A percentile compares a stretch with the other conserved stretches of the same genome.
Conservation (phyloP, 2,329 filamentous ascomycete species). For the Coniochaeta sp. region DNA sequence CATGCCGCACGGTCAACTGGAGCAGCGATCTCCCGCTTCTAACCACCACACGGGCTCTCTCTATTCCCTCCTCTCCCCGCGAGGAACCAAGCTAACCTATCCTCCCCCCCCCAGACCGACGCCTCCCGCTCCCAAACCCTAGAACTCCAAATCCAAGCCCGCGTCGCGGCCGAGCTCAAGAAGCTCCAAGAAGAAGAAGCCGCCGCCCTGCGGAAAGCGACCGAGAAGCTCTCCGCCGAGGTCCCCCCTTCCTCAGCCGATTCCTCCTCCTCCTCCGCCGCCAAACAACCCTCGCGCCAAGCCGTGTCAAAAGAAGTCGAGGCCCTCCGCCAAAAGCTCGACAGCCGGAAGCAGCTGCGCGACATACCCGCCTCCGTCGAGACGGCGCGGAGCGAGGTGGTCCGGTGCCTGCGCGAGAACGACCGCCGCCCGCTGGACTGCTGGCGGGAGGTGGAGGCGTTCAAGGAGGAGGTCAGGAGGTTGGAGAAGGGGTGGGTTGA, state of each 20-base stretch:
- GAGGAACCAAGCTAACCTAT: not conserved
- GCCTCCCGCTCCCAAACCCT: slow-evolving; percentile 73
- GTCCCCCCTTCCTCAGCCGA: slow-evolving; percentile 26
- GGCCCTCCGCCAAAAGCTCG: slow-evolving; percentile 50
- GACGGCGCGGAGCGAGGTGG: slow-evolving; percentile 66
- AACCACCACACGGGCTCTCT: not conserved
- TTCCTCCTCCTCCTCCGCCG: too few relatives aligned
- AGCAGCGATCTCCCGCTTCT: not conserved
- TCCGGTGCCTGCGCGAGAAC: slow-evolving; percentile 74
- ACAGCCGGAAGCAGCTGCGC: slow-evolving; percentile 57
- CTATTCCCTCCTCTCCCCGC: not conserved
- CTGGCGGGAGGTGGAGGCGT: slow-evolving; percentile 86
- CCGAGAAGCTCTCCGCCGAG: slow-evolving; percentile 55
- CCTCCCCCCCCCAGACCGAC: slow-evolving; percentile 60
- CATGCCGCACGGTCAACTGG: too few relatives aligned
- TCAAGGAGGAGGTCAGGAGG: slow-evolving; percentile 81
- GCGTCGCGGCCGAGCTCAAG: slow-evolving; percentile 79
- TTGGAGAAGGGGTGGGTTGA: slow-evolving; percentile 86
- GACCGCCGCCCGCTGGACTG: slow-evolving; percentile 85
- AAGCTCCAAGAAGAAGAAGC: slow-evolving; percentile 66
- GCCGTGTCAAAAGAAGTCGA: slow-evolving; percentile 54
- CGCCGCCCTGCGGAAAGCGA: slow-evolving; percentile 60
- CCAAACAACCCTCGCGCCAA: slow-evolving; percentile 26
- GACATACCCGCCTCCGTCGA: slow-evolving; percentile 66
- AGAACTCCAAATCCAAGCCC: slow-evolving; percentile 82